Evolutionary conservation across 345 rosid genomes (phyloP).

Genomic region (Pelargonium nanum): DNA sequence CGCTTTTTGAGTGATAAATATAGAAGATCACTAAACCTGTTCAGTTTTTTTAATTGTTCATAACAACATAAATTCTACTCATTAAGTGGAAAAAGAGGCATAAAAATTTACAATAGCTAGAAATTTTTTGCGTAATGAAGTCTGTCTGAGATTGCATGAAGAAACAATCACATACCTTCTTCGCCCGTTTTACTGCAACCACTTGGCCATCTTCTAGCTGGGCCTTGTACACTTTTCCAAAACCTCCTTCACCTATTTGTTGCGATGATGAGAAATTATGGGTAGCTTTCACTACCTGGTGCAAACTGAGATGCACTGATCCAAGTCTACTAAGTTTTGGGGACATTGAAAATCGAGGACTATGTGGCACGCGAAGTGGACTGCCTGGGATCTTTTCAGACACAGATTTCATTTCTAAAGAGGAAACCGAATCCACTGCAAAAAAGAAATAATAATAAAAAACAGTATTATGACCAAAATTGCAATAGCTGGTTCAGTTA

Average conservation of each 20-base stretch:
- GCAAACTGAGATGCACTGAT: constrained; percentile 53
- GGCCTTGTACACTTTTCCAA: constrained; percentile 78
- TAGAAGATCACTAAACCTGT: no score
- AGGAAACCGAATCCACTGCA: constrained; percentile 55
- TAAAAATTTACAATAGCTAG: no score
- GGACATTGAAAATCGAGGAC: constrained; percentile 71
- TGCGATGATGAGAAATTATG: constrained; percentile 44
- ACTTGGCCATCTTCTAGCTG: constrained; percentile 52
- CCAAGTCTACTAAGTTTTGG: constrained; percentile 61
- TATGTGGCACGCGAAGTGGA: constrained; percentile 65
- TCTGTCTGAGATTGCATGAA: neutral
- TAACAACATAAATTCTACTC: no score
- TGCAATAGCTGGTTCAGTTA: neutral
- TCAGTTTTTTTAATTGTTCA: no score
- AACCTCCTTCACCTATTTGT: constrained; percentile 82
- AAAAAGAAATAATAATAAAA: constrained; percentile 14
- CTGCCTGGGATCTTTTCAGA: constrained; percentile 60
- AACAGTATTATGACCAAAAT: neutral
- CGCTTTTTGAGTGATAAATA: no score
- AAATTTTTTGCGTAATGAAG: neutral
- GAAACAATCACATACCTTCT: constrained; percentile 41
- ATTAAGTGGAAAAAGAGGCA: no score
- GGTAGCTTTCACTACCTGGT: constrained; percentile 56
- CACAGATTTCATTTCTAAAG: constrained; percentile 41
- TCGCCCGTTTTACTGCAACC: constrained; percentile 93